phyloP scores from a whole-genome alignment of 495 filamentous ascomycete genomes.

The Hypoxylon perforatum region DNA sequence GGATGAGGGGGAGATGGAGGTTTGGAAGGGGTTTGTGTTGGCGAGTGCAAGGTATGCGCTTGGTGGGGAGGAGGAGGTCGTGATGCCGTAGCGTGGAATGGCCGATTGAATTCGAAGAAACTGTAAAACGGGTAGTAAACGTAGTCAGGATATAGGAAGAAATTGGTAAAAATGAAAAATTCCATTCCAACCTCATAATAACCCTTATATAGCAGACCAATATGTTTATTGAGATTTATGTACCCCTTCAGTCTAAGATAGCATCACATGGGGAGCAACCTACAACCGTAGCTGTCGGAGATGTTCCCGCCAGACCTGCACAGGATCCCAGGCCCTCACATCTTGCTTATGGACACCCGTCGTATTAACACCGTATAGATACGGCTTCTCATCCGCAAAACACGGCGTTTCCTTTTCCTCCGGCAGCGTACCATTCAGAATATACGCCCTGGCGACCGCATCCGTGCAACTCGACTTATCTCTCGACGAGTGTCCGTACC shows the following conservation, averaged over 20 bases:
- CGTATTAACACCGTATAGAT: slow-evolving; percentile 45
- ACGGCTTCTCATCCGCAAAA: slow-evolving; percentile 58
- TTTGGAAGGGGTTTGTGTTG: slow-evolving; percentile 42
- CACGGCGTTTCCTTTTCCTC: slow-evolving; percentile 52
- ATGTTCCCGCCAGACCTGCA: slow-evolving; percentile 45
- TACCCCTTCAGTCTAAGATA: too few relatives aligned
- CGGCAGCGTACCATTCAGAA: slow-evolving; percentile 52
- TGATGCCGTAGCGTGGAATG: slow-evolving; percentile 13
- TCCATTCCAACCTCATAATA: too few relatives aligned
- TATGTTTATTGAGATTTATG: too few relatives aligned
- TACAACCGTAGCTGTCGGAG: slow-evolving; percentile 37
- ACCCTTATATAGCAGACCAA: too few relatives aligned
- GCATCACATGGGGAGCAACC: too few relatives aligned
- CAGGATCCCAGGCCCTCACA: slow-evolving; percentile 26
- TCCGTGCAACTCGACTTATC: slow-evolving; percentile 58
- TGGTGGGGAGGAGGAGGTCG: slow-evolving; percentile 17
- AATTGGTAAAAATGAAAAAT: too few relatives aligned
- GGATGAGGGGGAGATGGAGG: slow-evolving; percentile 36
- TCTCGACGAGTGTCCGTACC: slow-evolving; percentile 57
- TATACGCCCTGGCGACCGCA: slow-evolving; percentile 48
- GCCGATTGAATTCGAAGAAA: background rate
- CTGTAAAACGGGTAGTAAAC: background rate
- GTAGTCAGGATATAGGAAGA: background rate
- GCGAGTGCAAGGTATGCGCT: slow-evolving; percentile 31
- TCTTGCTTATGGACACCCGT: background rate